Evolutionary conservation across 2,329 filamentous ascomycete species (phyloP), one percentile per base, ranked within the genome.

Genomic region (Thyridium curvatum): DNA sequence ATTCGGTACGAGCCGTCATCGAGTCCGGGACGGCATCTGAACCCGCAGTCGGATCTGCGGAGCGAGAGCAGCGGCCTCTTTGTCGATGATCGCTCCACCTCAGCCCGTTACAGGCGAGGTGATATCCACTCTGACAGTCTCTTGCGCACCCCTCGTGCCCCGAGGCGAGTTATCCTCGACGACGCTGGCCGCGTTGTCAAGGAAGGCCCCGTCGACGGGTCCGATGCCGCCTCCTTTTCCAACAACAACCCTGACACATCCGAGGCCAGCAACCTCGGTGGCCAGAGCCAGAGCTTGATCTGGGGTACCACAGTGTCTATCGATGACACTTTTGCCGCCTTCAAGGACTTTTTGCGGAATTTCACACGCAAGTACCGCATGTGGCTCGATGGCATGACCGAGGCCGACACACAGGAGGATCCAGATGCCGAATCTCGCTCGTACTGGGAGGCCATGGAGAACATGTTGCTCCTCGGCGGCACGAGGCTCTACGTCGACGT

Each of bases 301-400:
- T 98, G 93, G 93, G 93, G 93, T 60, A 98, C 93, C 32, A 97
- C 94, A 30, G 86, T 98, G 36, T 95, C 91, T 5, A 84, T 98
- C 38, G 80, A 87, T 43, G 90, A 97, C 58, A 89, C 88, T 0
- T 86, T 94, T 60, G 78, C 81, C 37, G 74, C 82, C 0, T 94
- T 96, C 70, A 91, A 93, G 55, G 89, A 93, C 47, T 98, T 98
- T 54, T 69, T 98, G 18, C 79, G 82, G 56, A 94, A 94, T 58
- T 98, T 93, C 52, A 87, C 89, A 43, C 82, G 79, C 50, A 96
- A 96, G 62, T 97, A 98, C 56, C 86, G 93, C 46, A 79, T 97
- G 77, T 93, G 91, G 66, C 78, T 80, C 16, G 87, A 95, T 50
- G 90, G 88, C n/a, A 76, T 85, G 52, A 75, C 86, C 1, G 82